Evolutionary conservation across 2,329 filamentous ascomycete genomes (phyloP).

Genomic region (Hymenoscyphus repandus): DNA sequence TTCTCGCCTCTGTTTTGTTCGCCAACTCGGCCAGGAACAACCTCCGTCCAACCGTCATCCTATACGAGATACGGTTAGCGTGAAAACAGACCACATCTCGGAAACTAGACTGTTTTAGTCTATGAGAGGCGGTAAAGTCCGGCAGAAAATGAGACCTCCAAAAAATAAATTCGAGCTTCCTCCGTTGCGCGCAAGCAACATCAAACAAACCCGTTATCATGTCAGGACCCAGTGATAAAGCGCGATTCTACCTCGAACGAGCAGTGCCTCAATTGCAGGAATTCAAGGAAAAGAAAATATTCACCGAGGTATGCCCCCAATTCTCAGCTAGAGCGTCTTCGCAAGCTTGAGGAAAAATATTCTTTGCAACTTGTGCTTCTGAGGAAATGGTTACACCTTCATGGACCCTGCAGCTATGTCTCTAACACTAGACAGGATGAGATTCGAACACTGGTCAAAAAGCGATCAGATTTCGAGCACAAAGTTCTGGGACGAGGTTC

Average conservation of each 20-base stretch:
- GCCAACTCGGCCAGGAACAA: too few relatives aligned
- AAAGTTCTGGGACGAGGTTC: slow-evolving; percentile 78
- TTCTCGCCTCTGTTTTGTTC: too few relatives aligned
- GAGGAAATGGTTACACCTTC: too few relatives aligned
- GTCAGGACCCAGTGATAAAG: slow-evolving; percentile 86
- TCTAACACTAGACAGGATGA: slow-evolving; percentile 57
- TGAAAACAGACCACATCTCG: too few relatives aligned
- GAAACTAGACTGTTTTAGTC: too few relatives aligned
- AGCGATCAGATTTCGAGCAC: slow-evolving; percentile 91
- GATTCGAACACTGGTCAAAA: slow-evolving; percentile 81
- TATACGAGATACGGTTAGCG: too few relatives aligned
- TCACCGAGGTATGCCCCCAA: slow-evolving; percentile 56
- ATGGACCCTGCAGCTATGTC: too few relatives aligned
- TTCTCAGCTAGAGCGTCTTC: neutral
- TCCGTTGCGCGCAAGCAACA: too few relatives aligned
- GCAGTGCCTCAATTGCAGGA: slow-evolving; percentile 88
- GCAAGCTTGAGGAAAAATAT: neutral
- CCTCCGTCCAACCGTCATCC: too few relatives aligned
- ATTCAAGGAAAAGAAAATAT: slow-evolving; percentile 87
- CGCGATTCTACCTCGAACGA: slow-evolving; percentile 89
- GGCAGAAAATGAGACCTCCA: too few relatives aligned
- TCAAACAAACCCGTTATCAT: slow-evolving; percentile 40
- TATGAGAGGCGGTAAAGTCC: too few relatives aligned
- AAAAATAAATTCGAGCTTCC: too few relatives aligned
- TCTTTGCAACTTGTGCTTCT: neutral